Evolutionary conservation across 768 basidiomycete genomes (phyloP).

Genomic region (Tephrocybe sp.): DNA sequence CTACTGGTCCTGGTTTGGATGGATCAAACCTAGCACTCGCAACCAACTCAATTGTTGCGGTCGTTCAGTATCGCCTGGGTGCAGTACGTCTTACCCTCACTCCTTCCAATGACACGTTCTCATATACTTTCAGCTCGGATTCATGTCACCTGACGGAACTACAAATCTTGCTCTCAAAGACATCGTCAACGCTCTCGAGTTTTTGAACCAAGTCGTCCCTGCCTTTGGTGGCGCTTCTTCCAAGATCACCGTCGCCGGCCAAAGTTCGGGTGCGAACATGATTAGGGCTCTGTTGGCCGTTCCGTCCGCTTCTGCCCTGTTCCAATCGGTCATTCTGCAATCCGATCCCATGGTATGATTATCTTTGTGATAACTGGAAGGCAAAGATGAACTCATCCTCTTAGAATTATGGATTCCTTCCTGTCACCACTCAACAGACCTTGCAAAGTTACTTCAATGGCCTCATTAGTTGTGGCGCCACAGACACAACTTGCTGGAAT

Average conservation of each 20-base stretch:
- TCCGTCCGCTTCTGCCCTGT: conserved; percentile 68
- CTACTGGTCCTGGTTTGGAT: conserved; percentile 70
- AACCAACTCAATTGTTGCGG: conserved; percentile 74
- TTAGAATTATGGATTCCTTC: conserved; percentile 73
- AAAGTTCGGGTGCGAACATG: conserved; percentile 78
- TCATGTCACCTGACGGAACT: conserved; percentile 65
- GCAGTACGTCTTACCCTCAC: conserved; percentile 43
- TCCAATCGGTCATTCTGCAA: conserved; percentile 77
- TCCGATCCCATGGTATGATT: conserved; percentile 79
- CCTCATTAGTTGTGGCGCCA: conserved; percentile 42
- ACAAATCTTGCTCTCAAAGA: conserved; percentile 75
- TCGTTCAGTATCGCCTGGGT: conserved; percentile 84
- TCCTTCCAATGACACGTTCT: conserved; percentile 3
- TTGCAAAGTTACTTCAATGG: conserved; percentile 53
- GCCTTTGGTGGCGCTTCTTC: conserved; percentile 65
- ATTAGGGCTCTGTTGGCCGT: conserved; percentile 73
- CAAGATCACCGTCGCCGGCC: conserved; percentile 76
- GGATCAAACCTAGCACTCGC: conserved; percentile 70
- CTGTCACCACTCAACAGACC: conserved; percentile 45
- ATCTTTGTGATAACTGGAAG: background rate
- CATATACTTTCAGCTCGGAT: conserved; percentile 53
- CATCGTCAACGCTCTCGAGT: conserved; percentile 60
- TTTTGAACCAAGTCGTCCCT: conserved; percentile 54
- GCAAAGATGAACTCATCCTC: conserved; percentile 4
- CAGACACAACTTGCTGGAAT: conserved; percentile 48